phyloP scores from a whole-genome alignment of 306 rosid genomes.

The Gastrolobium bilobum region DNA sequence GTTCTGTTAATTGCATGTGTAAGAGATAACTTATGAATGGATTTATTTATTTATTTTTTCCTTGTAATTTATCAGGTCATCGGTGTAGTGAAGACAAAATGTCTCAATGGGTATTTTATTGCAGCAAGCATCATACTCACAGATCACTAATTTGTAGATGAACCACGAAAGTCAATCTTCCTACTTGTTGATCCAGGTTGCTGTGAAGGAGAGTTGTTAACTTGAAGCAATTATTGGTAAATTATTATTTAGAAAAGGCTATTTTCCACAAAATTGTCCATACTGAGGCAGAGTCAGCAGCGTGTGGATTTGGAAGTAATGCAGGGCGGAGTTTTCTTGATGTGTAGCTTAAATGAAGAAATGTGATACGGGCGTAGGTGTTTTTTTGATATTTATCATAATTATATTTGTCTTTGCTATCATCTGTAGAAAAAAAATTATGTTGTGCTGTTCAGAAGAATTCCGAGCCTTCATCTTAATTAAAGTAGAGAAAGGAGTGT shows the following conservation, averaged over 20 bases:
- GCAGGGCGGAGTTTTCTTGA: slow-evolving; percentile 26
- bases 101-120: slow-evolving; percentile 33
- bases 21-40: slow-evolving; percentile 19
- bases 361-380: slow-evolving; percentile 41
- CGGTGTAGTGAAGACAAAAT: slow-evolving; percentile 48
- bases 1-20: slow-evolving; percentile 5
- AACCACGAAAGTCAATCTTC: slow-evolving; percentile 34
- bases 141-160: slow-evolving; percentile 39
- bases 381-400: slow-evolving; percentile 36
- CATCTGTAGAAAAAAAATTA: not conserved
- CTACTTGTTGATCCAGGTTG: slow-evolving; percentile 40
- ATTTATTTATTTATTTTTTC: slow-evolving; percentile 1
- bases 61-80: slow-evolving; percentile 50
- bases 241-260: slow-evolving; percentile 41
- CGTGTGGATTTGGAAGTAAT: slow-evolving; percentile 41
- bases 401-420: slow-evolving; percentile 30
- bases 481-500: not conserved
- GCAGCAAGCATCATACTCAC: slow-evolving; percentile 39
- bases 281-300: slow-evolving; percentile 46
- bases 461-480: slow-evolving; percentile 3
- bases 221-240: slow-evolving; percentile 15
- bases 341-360: slow-evolving; percentile 40
- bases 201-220: slow-evolving; percentile 35
- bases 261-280: slow-evolving; percentile 40
- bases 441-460: not conserved